These are phyloP conservation scores for Cladophialophora bantiana DNA, from an alignment of 2,329 filamentous ascomycete species.

Conservation along the genomic window DNA sequence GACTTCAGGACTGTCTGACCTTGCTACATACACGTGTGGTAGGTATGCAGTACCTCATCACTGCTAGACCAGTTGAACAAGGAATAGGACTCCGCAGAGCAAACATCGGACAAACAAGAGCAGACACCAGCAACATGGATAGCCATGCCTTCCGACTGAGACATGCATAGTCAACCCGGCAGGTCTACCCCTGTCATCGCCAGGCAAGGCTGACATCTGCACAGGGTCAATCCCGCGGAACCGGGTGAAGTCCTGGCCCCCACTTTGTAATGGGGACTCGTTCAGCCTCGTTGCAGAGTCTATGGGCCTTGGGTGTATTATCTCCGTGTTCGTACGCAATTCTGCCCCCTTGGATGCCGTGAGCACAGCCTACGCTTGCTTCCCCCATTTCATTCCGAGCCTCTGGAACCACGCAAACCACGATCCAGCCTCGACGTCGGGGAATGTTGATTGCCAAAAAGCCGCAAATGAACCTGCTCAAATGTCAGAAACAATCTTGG, in stretches of 20 bases:
- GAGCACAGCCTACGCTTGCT: not conserved
- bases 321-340: not conserved
- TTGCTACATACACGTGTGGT: not conserved
- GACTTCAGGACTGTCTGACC: not conserved
- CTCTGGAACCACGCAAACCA: slow-evolving; percentile 2
- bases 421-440: not conserved
- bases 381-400: slow-evolving; percentile 4
- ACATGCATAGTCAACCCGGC: not conserved
- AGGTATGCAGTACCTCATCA: not conserved
- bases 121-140: not conserved
- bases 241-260: not conserved
- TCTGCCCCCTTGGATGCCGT: not conserved
- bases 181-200: not conserved
- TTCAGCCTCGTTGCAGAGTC: too few relatives aligned
- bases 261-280: not conserved
- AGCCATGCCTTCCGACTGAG: not conserved
- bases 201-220: not conserved
- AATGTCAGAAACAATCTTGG: not conserved
- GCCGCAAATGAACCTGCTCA: slow-evolving; percentile 5
- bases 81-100: not conserved
- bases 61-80: not conserved
- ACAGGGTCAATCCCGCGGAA: not conserved
- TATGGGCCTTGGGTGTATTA: too few relatives aligned
- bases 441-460: slow-evolving; percentile 1
- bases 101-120: not conserved